Conservation (phyloP, 1,139 yeast species). For the Martiniozyma asiatica region DNA sequence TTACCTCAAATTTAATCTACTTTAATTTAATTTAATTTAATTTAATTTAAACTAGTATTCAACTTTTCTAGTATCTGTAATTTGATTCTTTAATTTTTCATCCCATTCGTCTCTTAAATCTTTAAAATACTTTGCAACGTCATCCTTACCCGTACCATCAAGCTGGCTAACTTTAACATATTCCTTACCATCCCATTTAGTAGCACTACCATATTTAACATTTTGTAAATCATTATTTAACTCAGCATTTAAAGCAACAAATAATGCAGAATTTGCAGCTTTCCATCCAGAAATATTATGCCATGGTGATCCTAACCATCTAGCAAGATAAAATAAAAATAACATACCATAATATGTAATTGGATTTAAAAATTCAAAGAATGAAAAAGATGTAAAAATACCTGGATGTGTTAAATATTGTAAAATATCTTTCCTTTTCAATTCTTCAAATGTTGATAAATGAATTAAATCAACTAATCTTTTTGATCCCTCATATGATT, state of each 20-base stretch:
- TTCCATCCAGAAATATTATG: slow-evolving; percentile 80
- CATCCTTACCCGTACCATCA: slow-evolving; percentile 52
- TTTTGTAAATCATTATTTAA: slow-evolving; percentile 29
- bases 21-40: too few relatives aligned
- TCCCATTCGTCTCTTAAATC: slow-evolving; percentile 52
- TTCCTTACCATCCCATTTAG: slow-evolving; percentile 51
- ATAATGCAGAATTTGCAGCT: slow-evolving; percentile 80
- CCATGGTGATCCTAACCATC: slow-evolving; percentile 73
- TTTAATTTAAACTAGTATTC: too few relatives aligned
- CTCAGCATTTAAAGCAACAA: slow-evolving; percentile 39
- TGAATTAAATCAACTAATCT: slow-evolving; percentile 78
- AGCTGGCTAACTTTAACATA: slow-evolving; percentile 43
- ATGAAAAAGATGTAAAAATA: slow-evolving; percentile 75
- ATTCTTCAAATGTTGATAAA: slow-evolving; percentile 45
- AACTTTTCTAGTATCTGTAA: slow-evolving; percentile 34
- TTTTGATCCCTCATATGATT: slow-evolving; percentile 88
- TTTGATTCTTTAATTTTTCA: slow-evolving; percentile 57
- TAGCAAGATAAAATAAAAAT: slow-evolving; percentile 68
- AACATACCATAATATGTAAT: slow-evolving; percentile 82
- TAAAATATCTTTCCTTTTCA: slow-evolving; percentile 36
- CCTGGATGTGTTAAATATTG: slow-evolving; percentile 91
- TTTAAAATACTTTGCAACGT: slow-evolving; percentile 51
- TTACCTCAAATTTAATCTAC: too few relatives aligned
- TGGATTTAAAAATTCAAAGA: slow-evolving; percentile 61
- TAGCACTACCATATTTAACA: slow-evolving; percentile 66